A percentile compares a stretch with the other conserved stretches of the same genome.
These are phyloP conservation scores for Mycena galericulata DNA, from an alignment of 768 basidiomycete genomes.

Conservation along the genomic window DNA sequence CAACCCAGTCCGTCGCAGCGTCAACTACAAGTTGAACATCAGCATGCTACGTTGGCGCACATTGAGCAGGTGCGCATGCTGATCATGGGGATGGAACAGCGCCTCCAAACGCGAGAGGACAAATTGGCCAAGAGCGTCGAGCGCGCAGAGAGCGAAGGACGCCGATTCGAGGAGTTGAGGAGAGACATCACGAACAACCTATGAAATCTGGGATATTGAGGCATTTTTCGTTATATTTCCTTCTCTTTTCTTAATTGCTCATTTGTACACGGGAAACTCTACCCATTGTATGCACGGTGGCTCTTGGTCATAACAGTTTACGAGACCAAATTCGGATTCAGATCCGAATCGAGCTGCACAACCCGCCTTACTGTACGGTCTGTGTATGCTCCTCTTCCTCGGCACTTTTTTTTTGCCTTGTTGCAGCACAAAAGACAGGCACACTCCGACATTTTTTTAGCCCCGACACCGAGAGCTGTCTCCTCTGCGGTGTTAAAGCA, in stretches of 20 bases:
- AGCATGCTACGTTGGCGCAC: slow-evolving; percentile 64
- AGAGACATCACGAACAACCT: slow-evolving; percentile 47
- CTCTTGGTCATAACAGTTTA: too few relatives aligned
- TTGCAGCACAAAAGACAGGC: too few relatives aligned
- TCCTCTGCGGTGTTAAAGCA: too few relatives aligned
- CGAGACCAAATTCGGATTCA: too few relatives aligned
- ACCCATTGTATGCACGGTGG: too few relatives aligned
- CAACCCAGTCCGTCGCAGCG: slow-evolving; percentile 19
- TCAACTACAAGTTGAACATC: slow-evolving; percentile 40
- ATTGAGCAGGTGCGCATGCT: slow-evolving; percentile 77
- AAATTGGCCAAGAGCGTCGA: slow-evolving; percentile 70
- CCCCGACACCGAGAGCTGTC: too few relatives aligned
- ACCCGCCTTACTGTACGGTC: too few relatives aligned
- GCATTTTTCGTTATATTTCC: slow-evolving; percentile 5
- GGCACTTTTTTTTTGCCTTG: too few relatives aligned
- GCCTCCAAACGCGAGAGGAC: slow-evolving; percentile 71
- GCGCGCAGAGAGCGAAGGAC: slow-evolving; percentile 70
- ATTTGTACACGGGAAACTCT: too few relatives aligned
- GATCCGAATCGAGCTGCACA: too few relatives aligned
- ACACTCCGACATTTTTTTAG: too few relatives aligned
- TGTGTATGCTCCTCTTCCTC: too few relatives aligned
- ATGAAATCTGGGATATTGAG: not conserved
- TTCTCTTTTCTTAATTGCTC: not conserved
- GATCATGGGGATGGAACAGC: slow-evolving; percentile 82
- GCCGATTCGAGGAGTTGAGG: slow-evolving; percentile 62